Conservation (phyloP, 1,284 basidiomycete species). For the Gomphus bonarii region DNA sequence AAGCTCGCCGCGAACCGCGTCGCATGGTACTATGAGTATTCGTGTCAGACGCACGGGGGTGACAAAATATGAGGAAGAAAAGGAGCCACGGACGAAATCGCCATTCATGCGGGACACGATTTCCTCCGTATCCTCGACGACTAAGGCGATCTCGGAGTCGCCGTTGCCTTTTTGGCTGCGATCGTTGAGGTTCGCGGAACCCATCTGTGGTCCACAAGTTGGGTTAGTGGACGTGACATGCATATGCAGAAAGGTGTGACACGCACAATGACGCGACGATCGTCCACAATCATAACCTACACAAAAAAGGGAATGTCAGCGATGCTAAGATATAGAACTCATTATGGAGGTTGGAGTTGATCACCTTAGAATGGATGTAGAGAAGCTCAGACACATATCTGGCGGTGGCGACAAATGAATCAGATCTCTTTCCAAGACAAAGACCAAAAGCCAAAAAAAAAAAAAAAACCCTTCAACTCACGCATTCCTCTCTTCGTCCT, state of each 20-base stretch:
- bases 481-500: slow-evolving; percentile 73
- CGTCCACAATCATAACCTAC: slow-evolving; percentile 84
- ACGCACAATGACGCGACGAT: slow-evolving; percentile 74
- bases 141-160: slow-evolving; percentile 86
- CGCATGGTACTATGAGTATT: slow-evolving; percentile 36
- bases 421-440: neutral
- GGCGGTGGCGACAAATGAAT: slow-evolving; percentile 8
- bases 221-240: neutral
- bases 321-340: neutral
- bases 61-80: no score
- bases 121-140: slow-evolving; percentile 81
- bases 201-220: slow-evolving; percentile 41
- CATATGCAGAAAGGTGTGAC: neutral
- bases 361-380: slow-evolving; percentile 65
- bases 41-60: no score
- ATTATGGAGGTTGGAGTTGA: no score
- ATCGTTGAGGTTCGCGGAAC: slow-evolving; percentile 86
- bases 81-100: slow-evolving; percentile 31
- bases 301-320: slow-evolving; percentile 7
- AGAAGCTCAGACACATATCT: slow-evolving; percentile 76
- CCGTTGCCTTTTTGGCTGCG: slow-evolving; percentile 81
- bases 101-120: slow-evolving; percentile 76
- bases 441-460: neutral
- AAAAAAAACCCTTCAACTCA: slow-evolving; percentile 30
- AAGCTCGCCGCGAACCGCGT: slow-evolving; percentile 69